These are phyloP conservation scores for Trypanosoma theileri DNA, from an alignment of 208 protist species.

Conservation along the genomic window DNA sequence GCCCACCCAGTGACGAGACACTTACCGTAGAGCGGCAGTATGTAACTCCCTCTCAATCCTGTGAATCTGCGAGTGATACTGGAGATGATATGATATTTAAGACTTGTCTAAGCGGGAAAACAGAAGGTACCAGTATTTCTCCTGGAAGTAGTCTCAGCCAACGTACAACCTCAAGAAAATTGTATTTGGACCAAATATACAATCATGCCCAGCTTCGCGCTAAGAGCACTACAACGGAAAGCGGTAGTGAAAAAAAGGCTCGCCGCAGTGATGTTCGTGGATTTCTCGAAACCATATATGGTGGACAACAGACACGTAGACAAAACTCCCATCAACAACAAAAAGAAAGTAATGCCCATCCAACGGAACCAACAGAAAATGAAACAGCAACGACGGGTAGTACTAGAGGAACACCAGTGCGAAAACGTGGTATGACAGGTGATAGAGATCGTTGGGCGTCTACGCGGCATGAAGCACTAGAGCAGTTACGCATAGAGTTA, in stretches of 20 bases:
- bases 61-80: conserved; percentile 4
- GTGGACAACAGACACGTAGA: conserved; percentile 3
- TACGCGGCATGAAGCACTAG: conserved; percentile 40
- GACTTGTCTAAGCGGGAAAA: conserved; percentile 7
- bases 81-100: conserved; percentile 18
- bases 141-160: neutral
- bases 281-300: conserved; percentile 22
- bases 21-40: neutral
- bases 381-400: too few relatives aligned
- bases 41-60: neutral
- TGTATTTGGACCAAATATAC: neutral
- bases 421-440: neutral
- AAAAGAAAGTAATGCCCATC: neutral
- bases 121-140: conserved; percentile 7
- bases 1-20: neutral
- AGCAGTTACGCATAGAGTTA: conserved; percentile 45
- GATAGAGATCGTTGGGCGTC: conserved; percentile 42
- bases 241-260: conserved; percentile 7
- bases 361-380: neutral
- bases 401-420: conserved; percentile 8
- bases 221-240: conserved; percentile 4
- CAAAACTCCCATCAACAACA: neutral
- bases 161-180: neutral
- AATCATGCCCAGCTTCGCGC: neutral
- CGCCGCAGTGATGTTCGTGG: conserved; percentile 17